phyloP scores from a whole-genome alignment of 2,329 filamentous ascomycete species.

The Hypoxylon sp. region DNA sequence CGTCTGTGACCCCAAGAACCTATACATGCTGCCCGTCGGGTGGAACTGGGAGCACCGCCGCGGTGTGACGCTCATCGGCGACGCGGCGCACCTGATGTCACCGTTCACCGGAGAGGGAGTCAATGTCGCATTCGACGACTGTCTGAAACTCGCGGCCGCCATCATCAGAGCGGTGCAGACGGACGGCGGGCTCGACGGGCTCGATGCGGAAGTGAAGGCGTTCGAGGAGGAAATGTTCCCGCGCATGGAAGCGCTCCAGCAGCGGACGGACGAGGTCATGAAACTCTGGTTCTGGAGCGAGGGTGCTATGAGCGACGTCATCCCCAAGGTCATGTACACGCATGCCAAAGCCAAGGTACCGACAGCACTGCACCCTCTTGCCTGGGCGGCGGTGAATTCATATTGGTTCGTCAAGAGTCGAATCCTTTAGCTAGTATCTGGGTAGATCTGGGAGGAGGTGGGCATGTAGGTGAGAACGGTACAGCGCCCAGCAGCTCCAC shows the following conservation, averaged over 20 bases:
- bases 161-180: conserved; percentile 47
- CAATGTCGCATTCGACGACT: conserved; percentile 64
- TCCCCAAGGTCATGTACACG: conserved; percentile 28
- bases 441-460: no score
- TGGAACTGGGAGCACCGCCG: conserved; percentile 55
- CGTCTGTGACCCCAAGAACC: conserved; percentile 50
- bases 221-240: conserved; percentile 52
- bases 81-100: conserved; percentile 67
- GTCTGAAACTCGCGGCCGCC: conserved; percentile 55
- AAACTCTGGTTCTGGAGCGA: conserved; percentile 57
- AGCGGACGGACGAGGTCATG: conserved; percentile 55
- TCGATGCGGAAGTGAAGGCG: conserved; percentile 47
- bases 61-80: conserved; percentile 64
- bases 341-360: conserved; percentile 25
- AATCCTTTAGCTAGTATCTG: conserved; percentile 6
- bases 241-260: conserved; percentile 49
- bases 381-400: conserved; percentile 22
- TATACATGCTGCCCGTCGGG: conserved; percentile 63
- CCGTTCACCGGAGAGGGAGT: conserved; percentile 67
- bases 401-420: conserved; percentile 32
- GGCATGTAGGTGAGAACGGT: no score
- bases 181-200: conserved; percentile 29
- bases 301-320: conserved; percentile 26
- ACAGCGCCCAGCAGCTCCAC: neutral
- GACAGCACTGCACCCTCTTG: conserved; percentile 18